A percentile compares a stretch with the other conserved stretches of the same genome.
phyloP scores from a whole-genome alignment of 1,139 yeast species.

The Debaryomyces coudertii region DNA sequence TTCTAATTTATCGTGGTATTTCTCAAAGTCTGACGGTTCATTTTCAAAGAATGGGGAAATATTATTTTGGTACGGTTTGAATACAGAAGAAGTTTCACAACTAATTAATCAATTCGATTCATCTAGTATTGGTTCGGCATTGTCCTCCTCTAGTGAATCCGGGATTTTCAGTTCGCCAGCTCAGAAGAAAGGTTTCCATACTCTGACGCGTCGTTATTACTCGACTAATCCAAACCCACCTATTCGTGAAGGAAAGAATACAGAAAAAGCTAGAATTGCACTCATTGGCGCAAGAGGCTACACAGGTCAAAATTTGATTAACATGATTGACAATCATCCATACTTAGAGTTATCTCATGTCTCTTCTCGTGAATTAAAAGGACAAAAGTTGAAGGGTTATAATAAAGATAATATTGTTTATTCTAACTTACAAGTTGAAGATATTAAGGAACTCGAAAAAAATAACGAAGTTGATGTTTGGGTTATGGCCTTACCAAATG shows the following conservation, averaged over 20 bases:
- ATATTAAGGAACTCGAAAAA: conserved; percentile 75
- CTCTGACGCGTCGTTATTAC: conserved; percentile 15
- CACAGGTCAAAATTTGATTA: conserved; percentile 92
- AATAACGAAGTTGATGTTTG: conserved; percentile 85
- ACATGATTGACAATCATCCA: conserved; percentile 85
- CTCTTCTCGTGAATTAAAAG: conserved; percentile 91
- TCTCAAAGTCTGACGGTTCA: conserved; percentile 92
- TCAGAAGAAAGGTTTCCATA: conserved; percentile 48
- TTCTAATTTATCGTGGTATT: conserved; percentile 89
- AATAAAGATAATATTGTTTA: conserved; percentile 77
- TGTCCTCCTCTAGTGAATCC: conserved; percentile 44
- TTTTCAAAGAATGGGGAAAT: conserved; percentile 87
- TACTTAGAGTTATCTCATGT: conserved; percentile 87
- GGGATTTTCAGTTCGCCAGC: conserved; percentile 42
- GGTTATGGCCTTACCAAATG: conserved; percentile 99
- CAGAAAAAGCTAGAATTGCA: conserved; percentile 71
- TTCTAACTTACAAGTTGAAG: conserved; percentile 86
- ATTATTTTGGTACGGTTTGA: conserved; percentile 92
- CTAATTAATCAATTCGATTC: conserved; percentile 68
- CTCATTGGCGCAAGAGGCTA: conserved; percentile 98
- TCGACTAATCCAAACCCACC: conserved; percentile 76
- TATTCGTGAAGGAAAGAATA: conserved; percentile 60
- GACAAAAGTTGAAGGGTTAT: conserved; percentile 85
- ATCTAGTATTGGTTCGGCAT: conserved; percentile 37
- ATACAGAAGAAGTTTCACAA: conserved; percentile 62